Percentiles rank a stretch among this genome's conserved stretches.
Conservation (phyloP, 1,284 basidiomycete genomes). For the Malassezia furfur region DNA sequence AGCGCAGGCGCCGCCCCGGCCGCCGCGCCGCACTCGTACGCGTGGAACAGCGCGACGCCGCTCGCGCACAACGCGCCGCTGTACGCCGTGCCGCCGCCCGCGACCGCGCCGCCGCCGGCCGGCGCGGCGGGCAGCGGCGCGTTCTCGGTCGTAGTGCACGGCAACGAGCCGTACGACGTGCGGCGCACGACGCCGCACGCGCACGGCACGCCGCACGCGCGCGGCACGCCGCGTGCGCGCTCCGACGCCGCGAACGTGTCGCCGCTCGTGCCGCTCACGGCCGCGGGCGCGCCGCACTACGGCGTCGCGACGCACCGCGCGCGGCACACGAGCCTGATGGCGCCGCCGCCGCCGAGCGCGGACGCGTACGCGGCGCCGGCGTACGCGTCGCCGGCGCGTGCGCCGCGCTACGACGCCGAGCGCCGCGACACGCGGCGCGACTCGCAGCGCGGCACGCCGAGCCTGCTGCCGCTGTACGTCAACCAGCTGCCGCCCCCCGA, state of each 20-base stretch:
- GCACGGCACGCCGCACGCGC: background rate
- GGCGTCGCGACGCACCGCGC: background rate
- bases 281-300: background rate
- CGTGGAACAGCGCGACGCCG: conserved; percentile 1
- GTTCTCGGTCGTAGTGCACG: conserved; percentile 16
- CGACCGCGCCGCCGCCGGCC: background rate
- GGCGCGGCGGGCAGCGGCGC: background rate
- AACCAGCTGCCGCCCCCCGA: conserved; percentile 2
- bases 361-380: background rate
- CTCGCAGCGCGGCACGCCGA: background rate
- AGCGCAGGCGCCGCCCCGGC: background rate
- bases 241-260: background rate
- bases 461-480: conserved; percentile 14
- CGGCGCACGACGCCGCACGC: background rate
- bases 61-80: background rate
- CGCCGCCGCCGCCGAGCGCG: background rate
- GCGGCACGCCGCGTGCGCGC: background rate
- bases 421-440: background rate
- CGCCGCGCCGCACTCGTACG: background rate
- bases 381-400: background rate
- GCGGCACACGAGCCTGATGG: background rate
- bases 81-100: background rate
- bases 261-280: background rate
- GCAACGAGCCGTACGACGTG: conserved; percentile 3
- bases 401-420: background rate